Evolutionary conservation across 495 filamentous ascomycete species (phyloP).

Genomic region (Trichocladium antarcticum): DNA sequence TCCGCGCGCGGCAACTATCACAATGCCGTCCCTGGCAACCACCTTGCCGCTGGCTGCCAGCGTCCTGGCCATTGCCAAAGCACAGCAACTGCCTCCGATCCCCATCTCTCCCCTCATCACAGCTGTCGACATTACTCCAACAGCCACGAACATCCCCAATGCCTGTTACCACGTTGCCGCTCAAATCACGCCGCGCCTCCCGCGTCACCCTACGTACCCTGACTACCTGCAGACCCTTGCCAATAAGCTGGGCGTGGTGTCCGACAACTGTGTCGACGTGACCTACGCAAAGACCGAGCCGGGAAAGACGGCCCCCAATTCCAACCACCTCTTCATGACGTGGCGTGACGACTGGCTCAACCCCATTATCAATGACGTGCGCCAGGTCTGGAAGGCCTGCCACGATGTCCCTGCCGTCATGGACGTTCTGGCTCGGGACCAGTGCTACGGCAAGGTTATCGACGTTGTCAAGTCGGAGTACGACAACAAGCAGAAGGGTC

Average conservation of each 20-base stretch:
- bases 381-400: conserved; percentile 2
- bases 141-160: background rate
- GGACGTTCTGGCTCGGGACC: background rate
- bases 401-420: background rate
- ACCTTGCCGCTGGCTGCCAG: conserved; percentile 1
- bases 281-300: background rate
- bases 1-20: background rate
- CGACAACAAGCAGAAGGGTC: background rate
- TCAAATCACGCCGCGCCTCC: conserved; percentile 1
- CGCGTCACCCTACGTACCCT: conserved; percentile 2
- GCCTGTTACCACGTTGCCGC: conserved; percentile 1
- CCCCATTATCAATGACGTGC: background rate
- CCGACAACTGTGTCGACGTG: background rate
- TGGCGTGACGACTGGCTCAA: background rate
- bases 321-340: background rate
- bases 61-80: conserved; percentile 1
- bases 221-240: background rate
- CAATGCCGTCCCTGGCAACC: background rate
- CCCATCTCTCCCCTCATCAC: background rate
- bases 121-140: background rate
- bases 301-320: background rate
- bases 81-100: background rate
- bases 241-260: background rate
- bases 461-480: background rate
- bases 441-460: conserved; percentile 1